Base-by-base conservation (phyloP, 768 basidiomycete species). In the Strobilomyces dryophilus region DNA sequence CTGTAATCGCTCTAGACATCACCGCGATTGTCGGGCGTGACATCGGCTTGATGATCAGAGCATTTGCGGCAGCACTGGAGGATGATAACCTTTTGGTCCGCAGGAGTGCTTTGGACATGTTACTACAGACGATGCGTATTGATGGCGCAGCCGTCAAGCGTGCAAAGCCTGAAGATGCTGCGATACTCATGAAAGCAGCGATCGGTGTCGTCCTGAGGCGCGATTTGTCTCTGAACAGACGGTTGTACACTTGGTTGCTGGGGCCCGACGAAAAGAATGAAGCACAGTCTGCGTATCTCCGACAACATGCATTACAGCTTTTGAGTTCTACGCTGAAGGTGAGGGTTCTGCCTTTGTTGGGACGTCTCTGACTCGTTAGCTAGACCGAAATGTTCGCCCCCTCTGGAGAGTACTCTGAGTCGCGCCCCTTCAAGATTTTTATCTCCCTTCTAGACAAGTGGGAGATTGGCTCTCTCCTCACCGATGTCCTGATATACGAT, bases 371-470 rank as follows among this genome's bases (percentile, higher is more conserved):
- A 68, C 49, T 45, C 45, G 29, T 27, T 45, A 44, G 24, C 45
- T 61, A 92, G 87, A 76, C 78, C 42, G 91, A 94, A 57, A 92
- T 94, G 89, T 75, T 81, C 54, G 71, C 76, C 11, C 85, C 85
- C 2, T 84, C 83, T 2, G 77, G 79, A 46, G 83, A 85, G 52
- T 92, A 92, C 58, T 75, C 87, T 1, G 84, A 86, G 55, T 87
- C 89, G 4, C 75, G 91, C 24, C 92, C 97, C 0, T 98, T 94
- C 80, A 95, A 95, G 71, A 89, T 98, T 32, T 95, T 97, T 68
- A 86, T 98, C 21, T 95, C 93, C 1, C 70, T 98, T 17, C 74
- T 98, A 59, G 97, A 99, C 69, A 97, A 97, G 68, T 98, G 92
- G 90, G 97, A 98, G 67, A 87, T 98, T 42, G 95, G 95, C 5